These are phyloP conservation scores for Coemansia sp. DNA, from an alignment of 192 early-diverging fungal species.

Conservation along the genomic window DNA sequence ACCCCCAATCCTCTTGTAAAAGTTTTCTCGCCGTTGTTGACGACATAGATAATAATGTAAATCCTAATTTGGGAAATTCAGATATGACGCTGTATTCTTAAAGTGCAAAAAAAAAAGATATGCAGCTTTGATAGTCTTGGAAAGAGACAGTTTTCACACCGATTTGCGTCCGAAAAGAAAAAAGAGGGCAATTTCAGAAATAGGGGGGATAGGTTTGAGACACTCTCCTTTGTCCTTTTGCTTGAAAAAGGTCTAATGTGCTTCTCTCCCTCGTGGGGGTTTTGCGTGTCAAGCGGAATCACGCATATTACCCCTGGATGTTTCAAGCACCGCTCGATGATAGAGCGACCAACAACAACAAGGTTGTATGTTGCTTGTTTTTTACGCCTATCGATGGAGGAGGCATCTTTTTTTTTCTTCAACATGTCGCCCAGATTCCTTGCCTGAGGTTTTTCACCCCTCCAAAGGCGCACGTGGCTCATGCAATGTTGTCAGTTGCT, in stretches of 20 bases:
- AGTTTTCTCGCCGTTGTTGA: not conserved
- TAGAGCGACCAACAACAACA: not conserved
- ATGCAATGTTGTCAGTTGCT: constrained; percentile 3
- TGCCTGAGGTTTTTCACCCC: not conserved
- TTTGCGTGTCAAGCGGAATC: constrained; percentile 4
- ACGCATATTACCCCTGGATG: not conserved
- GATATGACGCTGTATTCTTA: not conserved
- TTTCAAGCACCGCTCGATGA: not conserved
- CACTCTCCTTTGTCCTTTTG: not conserved
- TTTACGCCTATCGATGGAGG: not conserved
- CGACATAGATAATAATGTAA: not conserved
- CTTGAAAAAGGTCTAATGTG: constrained; percentile 5
- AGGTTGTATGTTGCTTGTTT: not conserved
- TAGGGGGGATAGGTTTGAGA: not conserved
- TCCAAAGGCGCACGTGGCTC: not conserved
- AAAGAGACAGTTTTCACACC: not conserved
- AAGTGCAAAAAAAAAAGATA: not conserved
- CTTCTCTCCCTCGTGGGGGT: not conserved
- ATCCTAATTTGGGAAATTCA: not conserved
- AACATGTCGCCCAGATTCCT: not conserved
- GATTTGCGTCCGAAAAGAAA: not conserved
- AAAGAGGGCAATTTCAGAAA: not conserved
- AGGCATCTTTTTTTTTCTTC: not conserved
- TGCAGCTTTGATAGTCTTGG: not conserved
- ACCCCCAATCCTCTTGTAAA: not conserved